Evolutionary conservation across 129 eudicot genomes (phyloP).

Genomic region (Solidago caesia): DNA sequence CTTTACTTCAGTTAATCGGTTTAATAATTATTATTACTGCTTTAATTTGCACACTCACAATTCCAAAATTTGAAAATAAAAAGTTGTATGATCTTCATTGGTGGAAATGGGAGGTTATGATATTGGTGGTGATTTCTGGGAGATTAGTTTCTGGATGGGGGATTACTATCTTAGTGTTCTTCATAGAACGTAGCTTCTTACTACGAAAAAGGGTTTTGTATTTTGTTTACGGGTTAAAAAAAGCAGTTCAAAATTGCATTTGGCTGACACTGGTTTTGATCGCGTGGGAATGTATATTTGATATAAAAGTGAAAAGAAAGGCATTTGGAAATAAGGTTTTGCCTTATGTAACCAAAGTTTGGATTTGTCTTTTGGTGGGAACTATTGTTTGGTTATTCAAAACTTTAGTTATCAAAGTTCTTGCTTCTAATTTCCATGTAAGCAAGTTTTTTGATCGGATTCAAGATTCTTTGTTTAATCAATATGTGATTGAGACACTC

Average conservation of each 20-base stretch:
- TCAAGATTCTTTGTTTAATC: constrained; percentile 51
- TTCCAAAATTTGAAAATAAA: constrained; percentile 21
- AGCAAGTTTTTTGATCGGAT: constrained; percentile 51
- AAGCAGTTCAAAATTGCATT: constrained; percentile 41
- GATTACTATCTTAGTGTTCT: constrained; percentile 44
- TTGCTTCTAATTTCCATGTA: constrained; percentile 51
- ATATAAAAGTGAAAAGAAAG: constrained; percentile 29
- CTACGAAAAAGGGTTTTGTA: constrained; percentile 58
- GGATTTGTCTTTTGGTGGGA: constrained; percentile 49
- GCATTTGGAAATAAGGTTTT: constrained; percentile 34
- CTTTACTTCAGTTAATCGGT: constrained; percentile 48
- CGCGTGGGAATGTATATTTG: constrained; percentile 38
- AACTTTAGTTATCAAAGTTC: constrained; percentile 41
- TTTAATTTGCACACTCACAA: constrained; percentile 51
- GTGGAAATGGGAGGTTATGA: constrained; percentile 69
- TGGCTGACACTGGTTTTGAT: constrained; percentile 41
- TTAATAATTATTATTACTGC: constrained; percentile 42
- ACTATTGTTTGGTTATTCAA: constrained; percentile 47
- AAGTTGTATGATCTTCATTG: constrained; percentile 32
- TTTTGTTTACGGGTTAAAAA: constrained; percentile 51
- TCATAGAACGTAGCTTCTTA: constrained; percentile 55
- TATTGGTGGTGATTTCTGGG: constrained; percentile 56
- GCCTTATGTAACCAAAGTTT: constrained; percentile 38
- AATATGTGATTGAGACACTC: constrained; percentile 44
- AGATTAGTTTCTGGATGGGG: constrained; percentile 61